These are phyloP conservation scores for Glebionis coronaria DNA, from an alignment of 129 eudicot genomes.

Conservation along the genomic window DNA sequence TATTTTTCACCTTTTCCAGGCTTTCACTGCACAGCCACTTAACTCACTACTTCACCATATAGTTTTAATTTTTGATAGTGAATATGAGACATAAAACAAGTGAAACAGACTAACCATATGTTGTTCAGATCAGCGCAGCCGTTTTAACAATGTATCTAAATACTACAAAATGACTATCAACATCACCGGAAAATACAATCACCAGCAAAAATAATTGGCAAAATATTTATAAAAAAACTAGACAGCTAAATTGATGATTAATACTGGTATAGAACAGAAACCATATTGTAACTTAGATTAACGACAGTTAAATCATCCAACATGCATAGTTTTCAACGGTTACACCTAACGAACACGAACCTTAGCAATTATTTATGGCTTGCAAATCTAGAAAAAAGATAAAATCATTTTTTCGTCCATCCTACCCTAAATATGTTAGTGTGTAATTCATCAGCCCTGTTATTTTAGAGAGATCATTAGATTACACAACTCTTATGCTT, in stretches of 20 bases:
- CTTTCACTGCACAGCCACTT: not conserved
- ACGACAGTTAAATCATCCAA: not conserved
- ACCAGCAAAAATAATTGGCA: too few species aligned
- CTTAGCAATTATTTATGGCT: constrained; percentile 41
- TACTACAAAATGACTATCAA: too few species aligned
- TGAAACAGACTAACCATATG: too few species aligned
- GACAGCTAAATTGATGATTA: not conserved
- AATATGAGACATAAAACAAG: too few species aligned
- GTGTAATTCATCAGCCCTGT: constrained; percentile 44
- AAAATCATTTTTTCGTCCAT: constrained; percentile 30
- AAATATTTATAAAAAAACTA: too few species aligned
- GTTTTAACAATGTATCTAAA: too few species aligned
- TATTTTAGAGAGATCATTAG: constrained; percentile 38
- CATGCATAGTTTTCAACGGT: constrained; percentile 4
- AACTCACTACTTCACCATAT: not conserved
- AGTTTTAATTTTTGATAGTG: too few species aligned
- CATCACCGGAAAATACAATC: too few species aligned
- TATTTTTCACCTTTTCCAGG: not conserved
- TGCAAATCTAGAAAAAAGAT: constrained; percentile 33
- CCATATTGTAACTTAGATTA: not conserved
- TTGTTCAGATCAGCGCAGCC: too few species aligned
- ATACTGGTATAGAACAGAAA: not conserved
- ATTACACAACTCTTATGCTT: constrained; percentile 44
- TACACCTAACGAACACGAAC: constrained; percentile 16
- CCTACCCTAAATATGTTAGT: constrained; percentile 43